A percentile compares a stretch with the other conserved stretches of the same genome.
These are phyloP conservation scores for Candida oleophila DNA, from an alignment of 805 yeast genomes.

Conservation along the genomic window DNA sequence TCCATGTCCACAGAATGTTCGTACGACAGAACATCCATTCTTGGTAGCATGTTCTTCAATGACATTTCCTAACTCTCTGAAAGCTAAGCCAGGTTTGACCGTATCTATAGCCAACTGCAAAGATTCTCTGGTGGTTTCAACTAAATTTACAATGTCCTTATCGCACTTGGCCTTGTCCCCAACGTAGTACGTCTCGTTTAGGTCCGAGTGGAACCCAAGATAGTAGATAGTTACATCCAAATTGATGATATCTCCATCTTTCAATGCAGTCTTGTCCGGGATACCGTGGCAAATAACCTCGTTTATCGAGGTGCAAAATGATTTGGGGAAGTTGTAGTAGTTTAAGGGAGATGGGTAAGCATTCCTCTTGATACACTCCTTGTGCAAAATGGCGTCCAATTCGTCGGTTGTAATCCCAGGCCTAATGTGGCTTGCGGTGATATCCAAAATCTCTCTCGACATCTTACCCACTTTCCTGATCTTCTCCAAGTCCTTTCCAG, in stretches of 20 bases:
- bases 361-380: conserved; percentile 82
- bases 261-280: conserved; percentile 82
- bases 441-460: conserved; percentile 87
- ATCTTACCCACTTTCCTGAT: conserved; percentile 72
- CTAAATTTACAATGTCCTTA: conserved; percentile 81
- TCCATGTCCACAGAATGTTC: conserved; percentile 94
- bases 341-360: conserved; percentile 95
- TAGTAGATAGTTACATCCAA: conserved; percentile 83
- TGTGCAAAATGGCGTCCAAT: conserved; percentile 81
- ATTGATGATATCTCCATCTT: conserved; percentile 94
- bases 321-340: conserved; percentile 90
- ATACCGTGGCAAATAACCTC: conserved; percentile 97
- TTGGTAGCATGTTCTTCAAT: conserved; percentile 84
- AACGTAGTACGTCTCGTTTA: conserved; percentile 95
- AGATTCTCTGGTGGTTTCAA: conserved; percentile 84
- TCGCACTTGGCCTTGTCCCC: conserved; percentile 84
- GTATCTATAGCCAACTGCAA: conserved; percentile 77
- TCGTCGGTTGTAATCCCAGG: conserved; percentile 96
- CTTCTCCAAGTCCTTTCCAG: conserved; percentile 67
- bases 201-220: conserved; percentile 89
- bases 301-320: conserved; percentile 89
- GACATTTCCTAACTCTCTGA: conserved; percentile 81
- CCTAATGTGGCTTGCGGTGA: conserved; percentile 75
- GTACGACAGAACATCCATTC: conserved; percentile 81
- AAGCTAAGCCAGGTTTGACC: conserved; percentile 89